Evolutionary conservation across 371 early-diverging fungal genomes (phyloP).

Genomic region (Mycotypha africana): DNA sequence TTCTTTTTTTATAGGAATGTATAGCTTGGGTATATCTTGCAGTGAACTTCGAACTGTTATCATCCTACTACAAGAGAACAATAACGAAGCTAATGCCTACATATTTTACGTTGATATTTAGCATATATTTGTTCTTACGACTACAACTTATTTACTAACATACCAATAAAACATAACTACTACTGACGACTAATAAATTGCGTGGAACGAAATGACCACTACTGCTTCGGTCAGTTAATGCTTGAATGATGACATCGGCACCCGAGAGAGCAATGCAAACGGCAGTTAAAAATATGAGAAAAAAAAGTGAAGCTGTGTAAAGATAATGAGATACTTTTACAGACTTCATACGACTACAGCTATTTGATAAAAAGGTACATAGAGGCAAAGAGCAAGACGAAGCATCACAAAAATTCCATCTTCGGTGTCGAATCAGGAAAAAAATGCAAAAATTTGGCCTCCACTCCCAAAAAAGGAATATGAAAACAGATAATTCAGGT

Average conservation of each 20-base stretch:
- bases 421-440: no score
- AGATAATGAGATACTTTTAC: conserved; percentile 17
- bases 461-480: no score
- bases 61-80: conserved; percentile 53
- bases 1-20: conserved; percentile 59
- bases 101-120: no score
- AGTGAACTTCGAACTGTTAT: conserved; percentile 51
- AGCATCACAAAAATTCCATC: no score
- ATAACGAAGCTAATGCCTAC: conserved; percentile 34
- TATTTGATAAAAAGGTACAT: no score
- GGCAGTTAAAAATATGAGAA: conserved; percentile 31
- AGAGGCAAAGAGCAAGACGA: no score
- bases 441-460: no score
- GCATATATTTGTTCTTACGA: no score
- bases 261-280: conserved; percentile 56
- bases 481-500: no score
- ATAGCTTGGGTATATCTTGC: conserved; percentile 65
- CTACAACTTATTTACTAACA: no score
- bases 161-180: conserved; percentile 53
- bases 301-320: conserved; percentile 34
- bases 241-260: conserved; percentile 58
- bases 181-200: conserved; percentile 51
- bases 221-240: conserved; percentile 37
- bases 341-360: conserved; percentile 21
- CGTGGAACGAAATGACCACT: conserved; percentile 39